Evolutionary conservation across 1,139 yeast species (phyloP), one percentile per base, ranked within the genome.

Genomic region (Candida labiduridarum): DNA sequence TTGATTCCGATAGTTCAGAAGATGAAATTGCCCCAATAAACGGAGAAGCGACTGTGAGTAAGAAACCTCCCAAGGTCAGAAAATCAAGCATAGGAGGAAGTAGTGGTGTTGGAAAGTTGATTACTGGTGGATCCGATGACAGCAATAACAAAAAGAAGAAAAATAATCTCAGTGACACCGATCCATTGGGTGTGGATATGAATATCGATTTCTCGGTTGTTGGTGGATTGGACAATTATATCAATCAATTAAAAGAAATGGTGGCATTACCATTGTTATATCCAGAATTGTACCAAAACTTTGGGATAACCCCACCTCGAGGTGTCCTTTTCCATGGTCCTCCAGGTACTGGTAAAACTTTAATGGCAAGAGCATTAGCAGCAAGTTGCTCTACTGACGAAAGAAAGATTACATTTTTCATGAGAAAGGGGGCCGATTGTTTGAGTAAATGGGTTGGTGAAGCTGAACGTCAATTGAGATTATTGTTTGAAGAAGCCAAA

Each of bases 291-390:
- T 95, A 92, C 63, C 90, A 90, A 59, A 85, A 86, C 62, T 95
- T 95, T 64, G 86, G 84, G 49, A 91, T 94, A 34, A 90, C 97
- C 0, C 99, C 99, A 2, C 99, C 99, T 14, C 78, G 99, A 58
- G 99, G 99, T 55, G 99, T 95, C 1, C 71, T 95, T 49, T 95
- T 95, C 71, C 99, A 95, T 69, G 99, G 99, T 40, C 99, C 99
- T 3, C 99, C 99, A 1, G 99, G 99, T 58, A 95, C 99, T 0
- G 99, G 99, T 77, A 95, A 95, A 65, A 95, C 99, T 0, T 78
- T 95, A 48, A 91, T 95, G 97, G 99, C 99, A 0, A 76, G 99
- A 55, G 99, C 99, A 0, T 74, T 95, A 48, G 99, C 99, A 1
- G 94, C 98, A 0, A 88, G 96, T 58, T 92, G 97, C 61, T 88